Conservation (phyloP, 2,329 filamentous ascomycete species). For the Penicillium janthinellum region DNA sequence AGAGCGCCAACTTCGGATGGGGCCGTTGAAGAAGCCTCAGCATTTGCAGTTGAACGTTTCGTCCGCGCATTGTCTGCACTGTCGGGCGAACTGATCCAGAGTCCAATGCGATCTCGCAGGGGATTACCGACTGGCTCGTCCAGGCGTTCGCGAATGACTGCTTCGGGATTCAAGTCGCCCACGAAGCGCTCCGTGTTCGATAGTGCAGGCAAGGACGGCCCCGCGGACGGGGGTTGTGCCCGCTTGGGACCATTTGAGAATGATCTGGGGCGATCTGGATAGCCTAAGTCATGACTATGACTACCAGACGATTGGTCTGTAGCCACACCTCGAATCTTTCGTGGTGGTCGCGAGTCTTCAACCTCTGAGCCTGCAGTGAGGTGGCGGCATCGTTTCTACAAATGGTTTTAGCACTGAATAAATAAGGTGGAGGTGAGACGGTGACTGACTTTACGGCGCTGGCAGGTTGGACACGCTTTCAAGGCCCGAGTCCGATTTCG, state of each 20-base stretch:
- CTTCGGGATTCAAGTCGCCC: constrained; percentile 46
- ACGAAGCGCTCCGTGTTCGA: constrained; percentile 39
- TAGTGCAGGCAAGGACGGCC: constrained; percentile 11
- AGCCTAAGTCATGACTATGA: background rate
- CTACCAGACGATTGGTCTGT: background rate
- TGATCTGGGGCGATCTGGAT: background rate
- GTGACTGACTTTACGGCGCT: constrained; percentile 35
- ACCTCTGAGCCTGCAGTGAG: constrained; percentile 15
- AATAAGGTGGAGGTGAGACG: background rate
- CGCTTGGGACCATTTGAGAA: background rate
- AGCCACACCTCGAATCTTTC: background rate
- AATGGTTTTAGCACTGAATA: constrained; percentile 2
- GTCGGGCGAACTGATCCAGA: constrained; percentile 35
- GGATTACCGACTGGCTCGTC: constrained; percentile 27
- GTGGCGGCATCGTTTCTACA: constrained; percentile 39
- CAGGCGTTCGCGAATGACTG: constrained; percentile 39
- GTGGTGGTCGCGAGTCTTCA: constrained; percentile 2
- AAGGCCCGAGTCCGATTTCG: constrained; percentile 34
- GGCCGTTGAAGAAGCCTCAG: constrained; percentile 2
- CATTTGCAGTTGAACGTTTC: constrained; percentile 2
- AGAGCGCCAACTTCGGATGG: background rate
- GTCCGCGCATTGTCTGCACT: constrained; percentile 10
- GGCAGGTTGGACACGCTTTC: constrained; percentile 36
- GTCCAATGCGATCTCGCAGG: constrained; percentile 34
- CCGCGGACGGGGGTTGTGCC: constrained; percentile 6